Percentiles rank a stretch among this genome's conserved stretches.
Conservation (phyloP, 2,329 filamentous ascomycete genomes). For the Calonectria leucothoes region DNA sequence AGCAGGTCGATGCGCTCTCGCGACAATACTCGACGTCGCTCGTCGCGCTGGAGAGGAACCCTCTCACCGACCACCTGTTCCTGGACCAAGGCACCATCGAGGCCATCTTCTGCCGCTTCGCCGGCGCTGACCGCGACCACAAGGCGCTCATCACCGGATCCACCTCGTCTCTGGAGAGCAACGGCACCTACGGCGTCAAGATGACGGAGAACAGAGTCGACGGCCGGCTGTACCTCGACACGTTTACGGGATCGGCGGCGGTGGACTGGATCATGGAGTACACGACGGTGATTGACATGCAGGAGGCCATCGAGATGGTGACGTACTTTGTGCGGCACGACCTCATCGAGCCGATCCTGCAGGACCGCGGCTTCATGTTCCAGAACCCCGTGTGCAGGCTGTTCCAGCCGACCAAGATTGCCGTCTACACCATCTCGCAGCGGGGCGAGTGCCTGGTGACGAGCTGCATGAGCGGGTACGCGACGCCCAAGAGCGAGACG, state of each 20-base stretch:
- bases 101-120: conserved; percentile 92
- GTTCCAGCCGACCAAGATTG: conserved; percentile 88
- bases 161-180: conserved; percentile 56
- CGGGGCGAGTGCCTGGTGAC: conserved; percentile 78
- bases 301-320: conserved; percentile 86
- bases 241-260: conserved; percentile 75
- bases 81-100: conserved; percentile 89
- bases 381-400: conserved; percentile 69
- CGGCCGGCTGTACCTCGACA: conserved; percentile 81
- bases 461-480: conserved; percentile 62
- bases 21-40: conserved; percentile 85
- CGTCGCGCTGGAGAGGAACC: conserved; percentile 88
- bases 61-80: conserved; percentile 85
- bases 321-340: conserved; percentile 88
- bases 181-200: conserved; percentile 65
- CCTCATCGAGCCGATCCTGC: conserved; percentile 79
- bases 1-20: conserved; percentile 86
- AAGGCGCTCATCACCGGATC: conserved; percentile 62
- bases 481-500: conserved; percentile 62
- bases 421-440: conserved; percentile 85
- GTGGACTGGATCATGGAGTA: conserved; percentile 98
- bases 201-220: conserved; percentile 86
- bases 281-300: conserved; percentile 89
- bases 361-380: conserved; percentile 75
- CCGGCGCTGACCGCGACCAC: conserved; percentile 76